Conservation (phyloP, 1,284 basidiomycete species). For the Malassezia brasiliensis region DNA sequence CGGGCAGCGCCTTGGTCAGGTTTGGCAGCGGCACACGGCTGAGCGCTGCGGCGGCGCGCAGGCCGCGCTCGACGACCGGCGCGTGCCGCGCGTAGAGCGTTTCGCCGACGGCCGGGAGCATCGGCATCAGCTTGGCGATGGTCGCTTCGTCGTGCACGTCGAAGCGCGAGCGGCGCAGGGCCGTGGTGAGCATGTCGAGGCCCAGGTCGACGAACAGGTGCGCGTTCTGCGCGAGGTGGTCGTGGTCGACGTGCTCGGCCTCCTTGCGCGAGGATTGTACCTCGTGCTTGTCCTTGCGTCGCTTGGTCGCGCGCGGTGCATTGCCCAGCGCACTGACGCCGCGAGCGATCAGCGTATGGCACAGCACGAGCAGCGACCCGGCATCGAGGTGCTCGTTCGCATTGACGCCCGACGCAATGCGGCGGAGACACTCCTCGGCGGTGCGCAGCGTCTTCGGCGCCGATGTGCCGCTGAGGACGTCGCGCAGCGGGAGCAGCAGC, state of each 20-base stretch:
- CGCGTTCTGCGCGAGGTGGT: conserved; percentile 53
- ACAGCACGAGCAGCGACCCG: conserved; percentile 67
- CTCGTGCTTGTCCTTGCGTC: conserved; percentile 14
- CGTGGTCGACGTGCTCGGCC: conserved; percentile 35
- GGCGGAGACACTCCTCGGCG: conserved; percentile 77
- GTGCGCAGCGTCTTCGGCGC: conserved; percentile 70
- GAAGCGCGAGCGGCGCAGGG: conserved; percentile 73
- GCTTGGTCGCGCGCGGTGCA: neutral
- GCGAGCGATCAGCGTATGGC: conserved; percentile 79
- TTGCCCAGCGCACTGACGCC: conserved; percentile 63
- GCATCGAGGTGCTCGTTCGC: conserved; percentile 66
- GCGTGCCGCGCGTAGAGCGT: conserved; percentile 77
- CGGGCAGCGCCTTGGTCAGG: conserved; percentile 66
- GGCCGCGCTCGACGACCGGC: conserved; percentile 66
- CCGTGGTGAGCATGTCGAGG: conserved; percentile 80
- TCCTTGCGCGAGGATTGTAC: conserved; percentile 36
- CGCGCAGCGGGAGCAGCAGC: conserved; percentile 69
- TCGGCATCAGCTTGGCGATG: conserved; percentile 70
- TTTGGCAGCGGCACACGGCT: conserved; percentile 73
- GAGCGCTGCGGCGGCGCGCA: conserved; percentile 73
- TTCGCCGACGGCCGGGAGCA: conserved; percentile 81
- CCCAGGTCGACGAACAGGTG: conserved; percentile 82
- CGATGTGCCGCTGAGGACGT: conserved; percentile 77
- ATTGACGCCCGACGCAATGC: conserved; percentile 75
- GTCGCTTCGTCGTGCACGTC: conserved; percentile 66